Evolutionary conservation across 257 asterid species (phyloP).

Genomic region (Anisodus tanguticus): DNA sequence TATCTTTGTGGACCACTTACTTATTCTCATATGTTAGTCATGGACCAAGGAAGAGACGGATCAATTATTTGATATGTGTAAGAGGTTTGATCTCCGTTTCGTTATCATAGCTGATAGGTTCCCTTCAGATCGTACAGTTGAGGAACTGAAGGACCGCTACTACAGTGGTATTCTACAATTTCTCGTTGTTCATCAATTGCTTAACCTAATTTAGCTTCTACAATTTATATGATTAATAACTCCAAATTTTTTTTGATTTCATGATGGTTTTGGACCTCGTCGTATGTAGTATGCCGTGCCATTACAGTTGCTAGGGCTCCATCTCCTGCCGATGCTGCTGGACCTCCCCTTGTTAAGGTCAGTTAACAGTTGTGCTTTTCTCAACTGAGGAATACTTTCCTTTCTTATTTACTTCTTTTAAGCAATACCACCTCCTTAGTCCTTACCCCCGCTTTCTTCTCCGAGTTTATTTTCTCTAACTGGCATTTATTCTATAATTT

Average conservation of each 20-base stretch:
- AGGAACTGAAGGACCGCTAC: slow-evolving; percentile 89
- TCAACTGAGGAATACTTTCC: neutral
- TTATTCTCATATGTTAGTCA: slow-evolving; percentile 47
- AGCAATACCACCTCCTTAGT: neutral
- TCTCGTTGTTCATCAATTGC: neutral
- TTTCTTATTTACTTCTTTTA: neutral
- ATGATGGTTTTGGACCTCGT: slow-evolving; percentile 26
- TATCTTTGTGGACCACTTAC: slow-evolving; percentile 23
- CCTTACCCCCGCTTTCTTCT: neutral
- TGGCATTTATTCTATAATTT: neutral
- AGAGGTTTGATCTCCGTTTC: slow-evolving; percentile 92
- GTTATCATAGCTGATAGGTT: slow-evolving; percentile 86
- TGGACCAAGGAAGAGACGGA: slow-evolving; percentile 99
- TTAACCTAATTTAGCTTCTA: slow-evolving; percentile 24
- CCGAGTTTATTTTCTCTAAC: neutral
- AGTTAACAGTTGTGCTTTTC: slow-evolving; percentile 5
- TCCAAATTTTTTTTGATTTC: neutral
- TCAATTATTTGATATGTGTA: slow-evolving; percentile 83
- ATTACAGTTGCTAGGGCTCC: slow-evolving; percentile 76
- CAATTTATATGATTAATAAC: neutral
- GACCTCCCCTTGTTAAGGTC: slow-evolving; percentile 82
- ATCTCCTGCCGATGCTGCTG: slow-evolving; percentile 67
- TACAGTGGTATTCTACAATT: slow-evolving; percentile 65
- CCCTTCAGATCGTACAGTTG: slow-evolving; percentile 77
- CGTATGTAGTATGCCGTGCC: slow-evolving; percentile 63